Evolutionary conservation across 2,329 filamentous ascomycete genomes (phyloP), one percentile per base, ranked within the genome.

Genomic region (Xylariaceae sp.): DNA sequence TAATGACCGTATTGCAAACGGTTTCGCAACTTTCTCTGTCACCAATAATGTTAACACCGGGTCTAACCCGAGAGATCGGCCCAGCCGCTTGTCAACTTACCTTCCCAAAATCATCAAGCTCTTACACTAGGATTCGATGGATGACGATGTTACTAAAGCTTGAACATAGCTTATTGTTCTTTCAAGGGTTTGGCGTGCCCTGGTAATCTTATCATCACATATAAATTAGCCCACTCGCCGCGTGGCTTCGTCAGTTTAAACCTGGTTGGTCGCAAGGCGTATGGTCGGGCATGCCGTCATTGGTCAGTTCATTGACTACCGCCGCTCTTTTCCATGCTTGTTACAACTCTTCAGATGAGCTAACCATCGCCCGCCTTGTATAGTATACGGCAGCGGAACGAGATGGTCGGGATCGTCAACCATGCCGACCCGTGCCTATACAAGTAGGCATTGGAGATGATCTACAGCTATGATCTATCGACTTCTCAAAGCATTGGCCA

Each of bases 81-180:
- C n/a, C n/a, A 60, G 58, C 58, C 50, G 54, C 54, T 58, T 54
- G 39, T 39, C 40, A 5, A n/a, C 40, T 12, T 12, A 54, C 51
- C 57, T 60, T 60, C 53, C 57, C 44, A 39, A 60, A 56, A 53
- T 31, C 48, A 56, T 11, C 48, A 52, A 60, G 53, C 2, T 45
- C 23, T 31, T 6, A 31, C n/a, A n/a, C 16, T 31, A 52, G 46
- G 47, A 46, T 51, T 41, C 11, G 40, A 40, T 45, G 39, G 50
- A 45, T 49, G 44, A 45, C 16, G 28, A n/a, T n/a, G n/a, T n/a
- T n/a, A n/a, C n/a, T n/a, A 17, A 16, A 37, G 16, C 16, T 6
- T 5, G 16, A 17, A 5, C 53, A 31, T 49, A 39, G 34, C 45
- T 40, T 46, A 56, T 51, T 44, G 24, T 49, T 49, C 45, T 28